Base-by-base conservation (phyloP, 2,329 filamentous ascomycete species). In the Fusarium vanettenii region DNA sequence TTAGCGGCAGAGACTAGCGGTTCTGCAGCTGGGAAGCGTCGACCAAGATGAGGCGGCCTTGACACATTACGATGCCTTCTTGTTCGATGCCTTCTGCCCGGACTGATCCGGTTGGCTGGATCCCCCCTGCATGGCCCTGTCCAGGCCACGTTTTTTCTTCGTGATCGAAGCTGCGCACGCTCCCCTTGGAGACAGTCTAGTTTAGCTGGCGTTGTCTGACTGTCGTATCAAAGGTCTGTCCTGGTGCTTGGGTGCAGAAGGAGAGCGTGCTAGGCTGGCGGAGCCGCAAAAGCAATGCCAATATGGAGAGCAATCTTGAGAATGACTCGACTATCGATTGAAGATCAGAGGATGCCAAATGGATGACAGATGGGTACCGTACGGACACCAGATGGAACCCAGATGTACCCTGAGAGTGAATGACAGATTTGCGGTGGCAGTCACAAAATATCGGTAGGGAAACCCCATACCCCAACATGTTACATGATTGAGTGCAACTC, bases 261-360 rank as follows among this genome's bases (percentile, higher is more conserved):
- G 18, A 20, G 48, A 31, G 29, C 18, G 27, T 55, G 48, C 27
- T 55, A 56, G 6, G 14, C 20, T 29, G 56, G 62, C 72, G 72
- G 72, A 74, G 56, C 72, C 72, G 72, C 72, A 74, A 33, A 62
- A 67, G 61, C 61, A 75, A 69, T 61, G 39, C 33, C 35, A 27
- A 31, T 25, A 41, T 63, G 6, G 6, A 3, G 18, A 41, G 10
- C 13, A 37, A 29, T 41, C 20, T 45, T 55, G 13, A 11, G 48
- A 14, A 61, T 61, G 29, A 50, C 27, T 50, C 43, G 64, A 8
- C 5, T 2, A 29, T 22, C n/a, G 61, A 33, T 10, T 27, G 6
- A 18, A 41, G 43, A 13, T 8, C 45, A 37, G 20, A 59, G 55
- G 33, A 25, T 11, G 31, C 3, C 13, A 10, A 11, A 18, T 8